Conservation (phyloP, 2,329 filamentous ascomycete genomes). For the Cordyceps farinosa region DNA sequence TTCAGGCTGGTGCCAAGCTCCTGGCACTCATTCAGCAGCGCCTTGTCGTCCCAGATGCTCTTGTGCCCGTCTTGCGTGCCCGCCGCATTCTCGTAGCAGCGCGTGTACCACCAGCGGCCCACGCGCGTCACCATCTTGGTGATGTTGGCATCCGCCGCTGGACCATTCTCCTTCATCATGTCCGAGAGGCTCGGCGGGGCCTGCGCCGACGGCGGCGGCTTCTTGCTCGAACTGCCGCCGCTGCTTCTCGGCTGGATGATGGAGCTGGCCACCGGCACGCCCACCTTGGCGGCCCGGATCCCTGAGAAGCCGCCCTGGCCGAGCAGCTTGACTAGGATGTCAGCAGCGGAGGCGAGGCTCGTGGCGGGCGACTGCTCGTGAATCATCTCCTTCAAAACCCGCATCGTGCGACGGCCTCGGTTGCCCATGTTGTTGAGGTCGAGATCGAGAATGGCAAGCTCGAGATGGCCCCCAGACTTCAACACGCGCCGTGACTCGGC, state of each 20-base stretch:
- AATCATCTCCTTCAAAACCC: slow-evolving; percentile 68
- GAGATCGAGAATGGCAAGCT: slow-evolving; percentile 72
- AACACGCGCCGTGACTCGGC: slow-evolving; percentile 74
- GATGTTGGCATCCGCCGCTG: slow-evolving; percentile 75
- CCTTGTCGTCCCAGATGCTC: slow-evolving; percentile 75
- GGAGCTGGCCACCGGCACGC: slow-evolving; percentile 65
- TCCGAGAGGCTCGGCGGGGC: slow-evolving; percentile 61
- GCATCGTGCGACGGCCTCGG: slow-evolving; percentile 63
- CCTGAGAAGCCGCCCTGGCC: slow-evolving; percentile 67
- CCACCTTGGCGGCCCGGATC: slow-evolving; percentile 73
- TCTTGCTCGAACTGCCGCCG: slow-evolving; percentile 18
- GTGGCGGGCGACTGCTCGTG: slow-evolving; percentile 57
- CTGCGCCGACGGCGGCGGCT: slow-evolving; percentile 37
- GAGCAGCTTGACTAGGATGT: slow-evolving; percentile 62
- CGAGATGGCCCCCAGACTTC: slow-evolving; percentile 74
- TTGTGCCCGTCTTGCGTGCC: slow-evolving; percentile 37
- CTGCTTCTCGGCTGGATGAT: slow-evolving; percentile 32
- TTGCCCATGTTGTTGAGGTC: slow-evolving; percentile 82
- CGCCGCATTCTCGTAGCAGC: slow-evolving; percentile 77
- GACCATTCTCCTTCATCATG: slow-evolving; percentile 67
- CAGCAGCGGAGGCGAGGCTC: slow-evolving; percentile 57
- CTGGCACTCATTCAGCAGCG: slow-evolving; percentile 78
- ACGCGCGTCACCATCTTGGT: slow-evolving; percentile 90
- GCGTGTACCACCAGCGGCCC: slow-evolving; percentile 93
- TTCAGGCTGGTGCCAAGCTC: slow-evolving; percentile 83